Evolutionary conservation across 1,284 basidiomycete genomes (phyloP).

Genomic region (Cystobasidium sp.): DNA sequence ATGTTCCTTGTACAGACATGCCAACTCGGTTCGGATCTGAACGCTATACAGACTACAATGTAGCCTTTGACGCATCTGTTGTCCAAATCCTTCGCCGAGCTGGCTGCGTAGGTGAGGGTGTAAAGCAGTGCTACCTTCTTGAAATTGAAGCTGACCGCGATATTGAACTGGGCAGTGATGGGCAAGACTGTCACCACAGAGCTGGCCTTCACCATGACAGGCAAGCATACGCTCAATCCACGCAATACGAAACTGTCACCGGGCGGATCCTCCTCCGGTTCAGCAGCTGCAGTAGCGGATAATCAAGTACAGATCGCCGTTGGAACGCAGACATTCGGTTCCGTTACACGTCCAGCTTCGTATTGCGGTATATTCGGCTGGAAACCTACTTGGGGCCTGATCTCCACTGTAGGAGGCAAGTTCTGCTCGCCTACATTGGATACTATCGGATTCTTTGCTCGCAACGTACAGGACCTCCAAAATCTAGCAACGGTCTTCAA

Average conservation of each 20-base stretch:
- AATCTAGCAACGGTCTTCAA: slow-evolving; percentile 49
- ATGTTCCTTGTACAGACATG: slow-evolving; percentile 47
- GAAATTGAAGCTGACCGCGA: background rate
- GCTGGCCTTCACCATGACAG: slow-evolving; percentile 48
- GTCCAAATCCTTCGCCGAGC: slow-evolving; percentile 49
- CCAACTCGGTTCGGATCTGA: slow-evolving; percentile 52
- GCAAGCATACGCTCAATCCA: slow-evolving; percentile 49
- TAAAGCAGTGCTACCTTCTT: slow-evolving; percentile 7
- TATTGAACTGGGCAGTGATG: background rate
- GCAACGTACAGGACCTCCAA: slow-evolving; percentile 50
- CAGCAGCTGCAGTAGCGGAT: slow-evolving; percentile 53
- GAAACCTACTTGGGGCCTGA: slow-evolving; percentile 90
- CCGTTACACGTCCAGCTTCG: slow-evolving; percentile 85
- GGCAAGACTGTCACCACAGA: slow-evolving; percentile 53
- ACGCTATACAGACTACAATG: slow-evolving; percentile 49
- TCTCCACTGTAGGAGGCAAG: slow-evolving; percentile 77
- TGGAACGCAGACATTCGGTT: slow-evolving; percentile 85
- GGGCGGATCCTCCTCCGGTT: slow-evolving; percentile 53
- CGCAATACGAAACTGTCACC: slow-evolving; percentile 50
- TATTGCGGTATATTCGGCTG: slow-evolving; percentile 91
- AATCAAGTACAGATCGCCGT: slow-evolving; percentile 45
- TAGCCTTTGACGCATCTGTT: slow-evolving; percentile 50
- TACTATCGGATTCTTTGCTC: slow-evolving; percentile 53
- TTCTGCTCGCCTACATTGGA: slow-evolving; percentile 51
- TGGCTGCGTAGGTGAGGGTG: slow-evolving; percentile 46